phyloP scores from a whole-genome alignment of 352 stramenopile genomes.

The Discostella stelligera region DNA sequence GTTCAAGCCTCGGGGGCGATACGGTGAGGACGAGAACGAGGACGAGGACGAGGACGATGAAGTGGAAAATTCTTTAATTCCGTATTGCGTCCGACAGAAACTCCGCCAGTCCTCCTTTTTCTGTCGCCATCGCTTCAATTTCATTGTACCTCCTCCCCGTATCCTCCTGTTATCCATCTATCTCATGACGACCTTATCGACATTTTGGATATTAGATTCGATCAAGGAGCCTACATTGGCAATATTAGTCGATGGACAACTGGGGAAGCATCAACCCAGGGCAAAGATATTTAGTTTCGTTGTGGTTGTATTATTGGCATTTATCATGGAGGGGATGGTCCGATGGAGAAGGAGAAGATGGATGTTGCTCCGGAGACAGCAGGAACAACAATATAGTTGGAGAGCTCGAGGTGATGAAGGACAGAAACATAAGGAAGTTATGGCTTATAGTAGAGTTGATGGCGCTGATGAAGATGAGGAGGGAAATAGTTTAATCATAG shows the following conservation, averaged over 20 bases:
- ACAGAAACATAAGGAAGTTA: not conserved
- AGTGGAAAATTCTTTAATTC: not conserved
- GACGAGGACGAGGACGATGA: slow-evolving; percentile 16
- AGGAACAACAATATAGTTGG: not conserved
- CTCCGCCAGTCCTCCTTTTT: not conserved
- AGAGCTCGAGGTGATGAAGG: not conserved
- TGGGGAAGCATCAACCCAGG: slow-evolving; percentile 69
- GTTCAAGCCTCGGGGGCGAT: not conserved
- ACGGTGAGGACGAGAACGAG: not conserved
- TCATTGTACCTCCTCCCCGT: slow-evolving; percentile 17
- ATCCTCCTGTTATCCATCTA: slow-evolving; percentile 43
- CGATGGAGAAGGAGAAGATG: slow-evolving; percentile 13
- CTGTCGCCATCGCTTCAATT: not conserved
- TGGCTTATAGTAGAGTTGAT: slow-evolving; percentile 17
- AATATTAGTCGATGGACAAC: slow-evolving; percentile 60
- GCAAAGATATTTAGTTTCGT: slow-evolving; percentile 74
- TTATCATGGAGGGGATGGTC: slow-evolving; percentile 61
- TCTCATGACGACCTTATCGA: slow-evolving; percentile 56
- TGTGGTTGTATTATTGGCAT: slow-evolving; percentile 59
- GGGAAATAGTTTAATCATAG: not conserved
- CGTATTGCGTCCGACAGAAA: not conserved
- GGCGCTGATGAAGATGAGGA: not conserved
- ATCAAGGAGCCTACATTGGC: slow-evolving; percentile 78
- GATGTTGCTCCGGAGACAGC: not conserved
- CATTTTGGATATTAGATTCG: slow-evolving; percentile 80